Base-by-base conservation (phyloP, 2,329 filamentous ascomycete genomes). In the Ophiostoma australiae region DNA sequence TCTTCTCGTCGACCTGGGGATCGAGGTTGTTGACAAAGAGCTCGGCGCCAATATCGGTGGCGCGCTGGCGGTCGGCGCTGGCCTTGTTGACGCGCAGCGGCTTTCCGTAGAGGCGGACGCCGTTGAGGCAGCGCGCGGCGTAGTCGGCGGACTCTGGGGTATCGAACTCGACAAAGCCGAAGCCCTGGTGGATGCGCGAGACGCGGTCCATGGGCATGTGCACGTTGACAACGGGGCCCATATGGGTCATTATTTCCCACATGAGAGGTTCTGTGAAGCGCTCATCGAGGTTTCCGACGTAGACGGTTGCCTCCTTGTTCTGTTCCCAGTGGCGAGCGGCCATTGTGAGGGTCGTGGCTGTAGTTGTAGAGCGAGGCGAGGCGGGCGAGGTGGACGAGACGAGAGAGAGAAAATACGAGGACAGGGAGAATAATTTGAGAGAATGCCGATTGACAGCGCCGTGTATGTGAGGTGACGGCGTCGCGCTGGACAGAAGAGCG, bases 141-240 rank as follows among this genome's bases (percentile, higher is more conserved):
- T 99, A 99, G 79, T 98, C 95, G 76, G 95, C 95, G 80, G 97
- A 95, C 77, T 93, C 90, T 79, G 97, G 93, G 75, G 91, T 94
- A 78, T 93, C 94, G 81, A 97, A 99, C 81, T 99, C 95, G 81
- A 99, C 95, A 81, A 99, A 99, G 77, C 95, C 95, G 84, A 97
- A 99, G 76, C 95, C 95, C 82, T 98, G 95, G 80, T 99, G 95
- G 71, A 90, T 91, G 78, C 97, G 93, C 67, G 95, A 97, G 76
- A 99, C 95, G 80, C 95, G 92, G 81, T 99, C 95, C 84, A 97
- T 97, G 71, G 95, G 95, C 78, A 99, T 89, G 82, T 99, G 95
- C 74, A 99, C 94, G 81, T 98, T 98, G 78, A 97, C 92, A 77
- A 99, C 96, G 76, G 94, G 94, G 70, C 95, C 95, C 79, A 94